phyloP scores from a whole-genome alignment of 129 eudicot species.

The Escallonia rubra region DNA sequence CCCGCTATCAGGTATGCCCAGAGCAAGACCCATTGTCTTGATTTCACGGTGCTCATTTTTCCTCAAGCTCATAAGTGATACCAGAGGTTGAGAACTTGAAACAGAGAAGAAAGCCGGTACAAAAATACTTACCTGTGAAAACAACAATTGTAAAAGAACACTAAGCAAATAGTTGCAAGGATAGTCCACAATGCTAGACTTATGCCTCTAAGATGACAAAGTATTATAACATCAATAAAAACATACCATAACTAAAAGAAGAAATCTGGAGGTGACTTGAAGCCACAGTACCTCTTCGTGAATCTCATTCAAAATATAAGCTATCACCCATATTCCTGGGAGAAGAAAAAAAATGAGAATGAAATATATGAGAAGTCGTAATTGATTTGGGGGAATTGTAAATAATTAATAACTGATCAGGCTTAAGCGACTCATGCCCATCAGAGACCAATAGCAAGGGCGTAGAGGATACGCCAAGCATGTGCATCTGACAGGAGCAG shows the following conservation, averaged over 20 bases:
- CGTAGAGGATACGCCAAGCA: background rate
- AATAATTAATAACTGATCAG: too few species aligned
- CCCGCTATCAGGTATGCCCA: slow-evolving; percentile 77
- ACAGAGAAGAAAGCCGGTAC: slow-evolving; percentile 82
- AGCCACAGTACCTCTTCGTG: slow-evolving; percentile 65
- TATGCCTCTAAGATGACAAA: too few species aligned
- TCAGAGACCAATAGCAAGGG: background rate
- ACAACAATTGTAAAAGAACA: slow-evolving; percentile 5
- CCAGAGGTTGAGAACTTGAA: slow-evolving; percentile 83
- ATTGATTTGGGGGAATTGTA: background rate
- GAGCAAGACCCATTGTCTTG: slow-evolving; percentile 71
- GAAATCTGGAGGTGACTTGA: slow-evolving; percentile 73
- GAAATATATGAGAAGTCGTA: slow-evolving; percentile 2
- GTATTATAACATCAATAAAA: background rate
- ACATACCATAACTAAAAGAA: slow-evolving; percentile 55
- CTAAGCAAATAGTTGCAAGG: slow-evolving; percentile 1
- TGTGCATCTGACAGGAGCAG: too few species aligned
- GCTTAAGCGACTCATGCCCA: background rate
- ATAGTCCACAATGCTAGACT: background rate
- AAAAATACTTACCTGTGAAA: slow-evolving; percentile 54
- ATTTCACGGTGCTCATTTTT: slow-evolving; percentile 39
- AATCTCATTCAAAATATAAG: slow-evolving; percentile 68
- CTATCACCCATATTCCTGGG: slow-evolving; percentile 64
- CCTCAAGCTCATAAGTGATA: slow-evolving; percentile 73
- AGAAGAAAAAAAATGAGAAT: slow-evolving; percentile 12